phyloP scores from a whole-genome alignment of 129 eudicot genomes.

The Flaveria robusta region DNA sequence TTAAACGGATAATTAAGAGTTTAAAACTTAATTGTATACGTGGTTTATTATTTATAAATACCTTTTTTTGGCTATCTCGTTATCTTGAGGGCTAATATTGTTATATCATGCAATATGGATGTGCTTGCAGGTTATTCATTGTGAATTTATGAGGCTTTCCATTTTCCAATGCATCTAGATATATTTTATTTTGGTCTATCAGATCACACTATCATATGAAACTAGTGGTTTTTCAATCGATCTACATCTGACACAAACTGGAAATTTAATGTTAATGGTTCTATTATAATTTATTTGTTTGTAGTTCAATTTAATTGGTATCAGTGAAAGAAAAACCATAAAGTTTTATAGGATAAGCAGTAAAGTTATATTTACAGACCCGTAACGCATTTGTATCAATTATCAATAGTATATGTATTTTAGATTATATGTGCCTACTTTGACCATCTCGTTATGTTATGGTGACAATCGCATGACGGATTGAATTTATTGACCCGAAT shows the following conservation, averaged over 20 bases:
- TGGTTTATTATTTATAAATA: not conserved
- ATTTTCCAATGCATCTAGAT: constrained; percentile 38
- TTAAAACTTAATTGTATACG: not conserved
- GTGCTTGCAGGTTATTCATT: constrained; percentile 48
- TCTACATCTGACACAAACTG: not conserved
- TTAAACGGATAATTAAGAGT: not conserved
- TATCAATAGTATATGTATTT: too few species aligned
- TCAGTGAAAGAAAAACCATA: too few species aligned
- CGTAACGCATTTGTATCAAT: too few species aligned
- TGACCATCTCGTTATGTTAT: not conserved
- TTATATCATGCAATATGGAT: constrained; percentile 36
- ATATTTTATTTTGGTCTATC: not conserved
- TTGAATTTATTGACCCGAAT: too few species aligned
- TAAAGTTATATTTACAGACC: too few species aligned
- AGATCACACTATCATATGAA: constrained; percentile 16
- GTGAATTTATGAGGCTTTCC: constrained; percentile 42
- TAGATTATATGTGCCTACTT: too few species aligned
- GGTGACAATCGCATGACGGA: not conserved
- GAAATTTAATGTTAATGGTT: too few species aligned
- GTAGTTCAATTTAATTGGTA: too few species aligned
- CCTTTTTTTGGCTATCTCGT: not conserved
- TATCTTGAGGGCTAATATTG: not conserved
- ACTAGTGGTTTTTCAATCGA: constrained; percentile 5
- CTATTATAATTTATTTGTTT: too few species aligned
- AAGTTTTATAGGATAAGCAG: too few species aligned